These are phyloP conservation scores for Phytopythium sindhum DNA, from an alignment of 352 stramenopile species.

Conservation along the genomic window DNA sequence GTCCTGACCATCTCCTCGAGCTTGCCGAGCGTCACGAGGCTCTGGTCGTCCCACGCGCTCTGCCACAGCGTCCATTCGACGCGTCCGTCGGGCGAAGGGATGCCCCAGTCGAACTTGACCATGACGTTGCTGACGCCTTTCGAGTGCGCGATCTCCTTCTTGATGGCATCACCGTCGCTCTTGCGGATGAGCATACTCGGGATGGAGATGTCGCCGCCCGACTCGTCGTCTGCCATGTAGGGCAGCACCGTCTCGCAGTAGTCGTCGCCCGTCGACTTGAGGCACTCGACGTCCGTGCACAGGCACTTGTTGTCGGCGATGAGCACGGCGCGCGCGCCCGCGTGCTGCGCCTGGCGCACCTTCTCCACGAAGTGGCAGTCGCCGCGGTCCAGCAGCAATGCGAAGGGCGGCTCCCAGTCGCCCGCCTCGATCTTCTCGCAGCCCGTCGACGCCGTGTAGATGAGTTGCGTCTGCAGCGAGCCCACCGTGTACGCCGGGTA, in stretches of 20 bases:
- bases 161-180: slow-evolving; percentile 93
- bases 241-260: slow-evolving; percentile 88
- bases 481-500: slow-evolving; percentile 92
- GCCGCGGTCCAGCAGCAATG: slow-evolving; percentile 95
- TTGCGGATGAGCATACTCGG: slow-evolving; percentile 95
- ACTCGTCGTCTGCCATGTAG: slow-evolving; percentile 94
- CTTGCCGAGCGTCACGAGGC: slow-evolving; percentile 68
- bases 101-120: slow-evolving; percentile 94
- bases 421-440: slow-evolving; percentile 78
- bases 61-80: slow-evolving; percentile 98
- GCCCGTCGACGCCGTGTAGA: slow-evolving; percentile 80
- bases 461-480: slow-evolving; percentile 85
- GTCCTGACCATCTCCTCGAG: slow-evolving; percentile 78
- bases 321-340: slow-evolving; percentile 91
- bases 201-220: slow-evolving; percentile 95
- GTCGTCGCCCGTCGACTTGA: slow-evolving; percentile 67
- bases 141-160: slow-evolving; percentile 78
- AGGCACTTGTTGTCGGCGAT: slow-evolving; percentile 97
- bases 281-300: slow-evolving; percentile 84
- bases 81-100: slow-evolving; percentile 92
- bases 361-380: slow-evolving; percentile 97
- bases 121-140: slow-evolving; percentile 90
- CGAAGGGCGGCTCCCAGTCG: slow-evolving; percentile 91
- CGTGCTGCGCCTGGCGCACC: slow-evolving; percentile 89
- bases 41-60: slow-evolving; percentile 91